Evolutionary conservation across 306 rosid species (phyloP).

Genomic region (Geum urbanum): DNA sequence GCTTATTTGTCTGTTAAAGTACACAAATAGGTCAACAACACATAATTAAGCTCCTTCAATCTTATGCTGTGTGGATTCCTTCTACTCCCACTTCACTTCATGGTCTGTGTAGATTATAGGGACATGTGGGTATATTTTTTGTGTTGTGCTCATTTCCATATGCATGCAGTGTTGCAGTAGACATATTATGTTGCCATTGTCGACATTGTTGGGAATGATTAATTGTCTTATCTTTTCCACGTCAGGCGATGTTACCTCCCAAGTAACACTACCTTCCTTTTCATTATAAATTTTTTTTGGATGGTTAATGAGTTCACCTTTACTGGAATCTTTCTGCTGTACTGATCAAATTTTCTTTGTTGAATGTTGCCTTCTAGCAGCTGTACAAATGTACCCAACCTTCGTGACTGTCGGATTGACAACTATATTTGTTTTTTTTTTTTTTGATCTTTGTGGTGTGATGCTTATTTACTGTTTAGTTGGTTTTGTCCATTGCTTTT

Average conservation of each 20-base stretch:
- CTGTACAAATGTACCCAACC: background rate
- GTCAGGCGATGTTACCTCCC: background rate
- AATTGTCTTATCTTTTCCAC: background rate
- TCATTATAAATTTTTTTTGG: background rate
- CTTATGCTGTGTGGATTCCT: conserved; percentile 4
- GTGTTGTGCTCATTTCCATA: background rate
- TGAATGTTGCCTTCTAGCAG: background rate
- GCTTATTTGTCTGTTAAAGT: background rate
- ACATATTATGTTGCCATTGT: background rate
- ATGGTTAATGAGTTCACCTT: background rate
- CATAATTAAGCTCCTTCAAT: background rate
- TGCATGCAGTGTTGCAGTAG: background rate
- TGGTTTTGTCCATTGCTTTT: background rate
- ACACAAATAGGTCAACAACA: no score
- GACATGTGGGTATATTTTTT: background rate
- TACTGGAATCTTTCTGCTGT: background rate
- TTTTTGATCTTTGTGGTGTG: no score
- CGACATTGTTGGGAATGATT: background rate
- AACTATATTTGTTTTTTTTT: no score
- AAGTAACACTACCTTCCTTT: background rate
- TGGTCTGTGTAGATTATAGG: conserved; percentile 2
- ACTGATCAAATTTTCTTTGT: background rate
- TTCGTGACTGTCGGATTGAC: no score
- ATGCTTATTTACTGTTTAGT: no score
- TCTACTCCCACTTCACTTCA: background rate